Evolutionary conservation across 768 basidiomycete species (phyloP).

Genomic region (Pilatotrama ljubarskyi): DNA sequence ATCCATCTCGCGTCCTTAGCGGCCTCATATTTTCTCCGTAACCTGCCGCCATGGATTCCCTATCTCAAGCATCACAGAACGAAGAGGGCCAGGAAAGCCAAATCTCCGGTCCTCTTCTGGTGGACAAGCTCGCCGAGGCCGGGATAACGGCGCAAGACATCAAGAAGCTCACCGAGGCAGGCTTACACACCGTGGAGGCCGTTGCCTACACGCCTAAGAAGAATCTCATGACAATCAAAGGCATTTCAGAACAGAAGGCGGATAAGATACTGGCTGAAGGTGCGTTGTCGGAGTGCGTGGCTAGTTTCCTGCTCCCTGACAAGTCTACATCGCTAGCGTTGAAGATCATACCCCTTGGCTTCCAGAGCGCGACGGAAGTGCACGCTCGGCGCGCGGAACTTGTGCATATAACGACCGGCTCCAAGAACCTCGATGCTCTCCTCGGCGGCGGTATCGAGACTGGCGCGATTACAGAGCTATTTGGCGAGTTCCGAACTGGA

Average conservation of each 20-base stretch:
- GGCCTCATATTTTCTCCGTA: not conserved
- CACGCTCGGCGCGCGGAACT: conserved; percentile 94
- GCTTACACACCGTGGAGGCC: conserved; percentile 90
- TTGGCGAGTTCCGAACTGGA: conserved; percentile 98
- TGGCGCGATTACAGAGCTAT: conserved; percentile 95
- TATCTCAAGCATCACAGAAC: conserved; percentile 48
- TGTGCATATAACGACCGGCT: conserved; percentile 95
- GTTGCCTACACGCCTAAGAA: conserved; percentile 98
- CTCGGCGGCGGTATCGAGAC: conserved; percentile 98
- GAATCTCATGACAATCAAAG: conserved; percentile 84
- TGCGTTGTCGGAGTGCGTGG: conserved; percentile 35
- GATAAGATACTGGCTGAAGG: conserved; percentile 95
- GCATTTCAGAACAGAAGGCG: conserved; percentile 95
- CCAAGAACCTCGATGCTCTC: conserved; percentile 92
- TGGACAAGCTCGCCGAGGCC: conserved; percentile 82
- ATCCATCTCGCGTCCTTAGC: not conserved
- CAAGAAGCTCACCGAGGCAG: conserved; percentile 92
- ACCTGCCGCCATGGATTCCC: conserved; percentile 51
- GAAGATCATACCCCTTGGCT: conserved; percentile 96
- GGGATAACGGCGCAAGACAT: conserved; percentile 90
- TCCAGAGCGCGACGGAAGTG: conserved; percentile 97
- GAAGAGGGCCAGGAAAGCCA: conserved; percentile 52
- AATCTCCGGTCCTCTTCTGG: conserved; percentile 79
- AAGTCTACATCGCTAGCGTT: conserved; percentile 54
- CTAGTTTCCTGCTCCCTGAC: not conserved